Evolutionary conservation across 257 asterid genomes (phyloP).

Genomic region (Lycium barbarum): DNA sequence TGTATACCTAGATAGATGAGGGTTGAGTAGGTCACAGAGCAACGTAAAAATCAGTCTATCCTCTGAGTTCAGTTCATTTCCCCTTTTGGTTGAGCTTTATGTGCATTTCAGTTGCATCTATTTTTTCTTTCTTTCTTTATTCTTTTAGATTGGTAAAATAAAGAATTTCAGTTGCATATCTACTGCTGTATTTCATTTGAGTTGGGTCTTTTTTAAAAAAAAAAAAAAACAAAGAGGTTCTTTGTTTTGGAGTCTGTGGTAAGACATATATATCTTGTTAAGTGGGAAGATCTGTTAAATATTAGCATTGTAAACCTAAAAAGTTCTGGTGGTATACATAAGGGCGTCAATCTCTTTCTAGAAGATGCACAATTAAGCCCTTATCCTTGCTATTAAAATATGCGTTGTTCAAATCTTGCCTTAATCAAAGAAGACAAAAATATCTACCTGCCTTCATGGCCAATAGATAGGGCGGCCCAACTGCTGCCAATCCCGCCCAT

Average conservation of each 20-base stretch:
- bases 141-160: background rate
- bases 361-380: background rate
- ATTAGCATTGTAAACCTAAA: background rate
- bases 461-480: background rate
- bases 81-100: background rate
- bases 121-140: background rate
- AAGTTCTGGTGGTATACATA: background rate
- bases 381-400: background rate
- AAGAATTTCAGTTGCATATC: conserved; percentile 6
- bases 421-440: background rate
- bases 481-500: background rate
- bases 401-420: background rate
- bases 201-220: background rate
- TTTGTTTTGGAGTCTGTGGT: background rate
- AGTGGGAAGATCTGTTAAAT: background rate
- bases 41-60: background rate
- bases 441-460: background rate
- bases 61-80: background rate
- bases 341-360: background rate
- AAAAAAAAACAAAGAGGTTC: background rate
- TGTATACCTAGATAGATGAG: background rate
- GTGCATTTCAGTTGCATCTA: background rate
- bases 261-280: background rate
- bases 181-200: background rate
- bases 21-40: background rate